Evolutionary conservation across 23 red algal genomes (phyloP).

Genomic region (Gracilariopsis chorda): DNA sequence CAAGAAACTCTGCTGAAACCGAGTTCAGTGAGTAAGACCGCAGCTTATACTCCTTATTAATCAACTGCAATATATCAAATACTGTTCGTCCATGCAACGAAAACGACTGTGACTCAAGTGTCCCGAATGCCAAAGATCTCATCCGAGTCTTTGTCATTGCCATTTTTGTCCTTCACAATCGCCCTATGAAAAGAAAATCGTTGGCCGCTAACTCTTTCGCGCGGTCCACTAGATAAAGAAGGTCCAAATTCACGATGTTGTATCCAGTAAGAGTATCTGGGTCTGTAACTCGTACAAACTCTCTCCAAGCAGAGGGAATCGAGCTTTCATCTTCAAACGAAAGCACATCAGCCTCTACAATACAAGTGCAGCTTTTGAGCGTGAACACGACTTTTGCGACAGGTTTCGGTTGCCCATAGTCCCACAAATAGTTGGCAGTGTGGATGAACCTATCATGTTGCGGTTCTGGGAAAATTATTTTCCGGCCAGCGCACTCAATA

Average conservation of each 20-base stretch:
- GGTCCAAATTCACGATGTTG: slow-evolving; percentile 98
- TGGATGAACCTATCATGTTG: slow-evolving; percentile 87
- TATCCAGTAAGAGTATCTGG: slow-evolving; percentile 94
- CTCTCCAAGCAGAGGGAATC: slow-evolving; percentile 64
- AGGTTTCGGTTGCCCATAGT: neutral
- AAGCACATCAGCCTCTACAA: slow-evolving; percentile 69
- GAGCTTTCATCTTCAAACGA: slow-evolving; percentile 64
- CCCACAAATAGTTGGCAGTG: slow-evolving; percentile 83
- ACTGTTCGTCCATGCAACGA: slow-evolving; percentile 83
- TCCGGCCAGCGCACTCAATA: slow-evolving; percentile 88
- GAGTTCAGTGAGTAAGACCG: slow-evolving; percentile 96
- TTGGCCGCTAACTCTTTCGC: slow-evolving; percentile 28
- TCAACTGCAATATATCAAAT: slow-evolving; percentile 93
- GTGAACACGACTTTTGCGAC: slow-evolving; percentile 71
- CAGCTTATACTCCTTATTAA: slow-evolving; percentile 89
- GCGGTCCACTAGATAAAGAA: slow-evolving; percentile 91
- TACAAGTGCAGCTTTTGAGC: slow-evolving; percentile 70
- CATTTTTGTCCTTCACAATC: slow-evolving; percentile 41
- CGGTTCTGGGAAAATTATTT: slow-evolving; percentile 87
- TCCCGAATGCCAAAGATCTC: slow-evolving; percentile 87
- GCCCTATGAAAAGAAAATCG: slow-evolving; percentile 78
- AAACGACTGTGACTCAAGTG: slow-evolving; percentile 82
- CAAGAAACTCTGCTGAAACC: slow-evolving; percentile 88
- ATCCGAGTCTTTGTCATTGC: slow-evolving; percentile 69
- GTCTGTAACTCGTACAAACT: slow-evolving; percentile 65